Evolutionary conservation across 495 filamentous ascomycete species (phyloP), one percentile per base, ranked within the genome.

Genomic region (Neurospora sp.): DNA sequence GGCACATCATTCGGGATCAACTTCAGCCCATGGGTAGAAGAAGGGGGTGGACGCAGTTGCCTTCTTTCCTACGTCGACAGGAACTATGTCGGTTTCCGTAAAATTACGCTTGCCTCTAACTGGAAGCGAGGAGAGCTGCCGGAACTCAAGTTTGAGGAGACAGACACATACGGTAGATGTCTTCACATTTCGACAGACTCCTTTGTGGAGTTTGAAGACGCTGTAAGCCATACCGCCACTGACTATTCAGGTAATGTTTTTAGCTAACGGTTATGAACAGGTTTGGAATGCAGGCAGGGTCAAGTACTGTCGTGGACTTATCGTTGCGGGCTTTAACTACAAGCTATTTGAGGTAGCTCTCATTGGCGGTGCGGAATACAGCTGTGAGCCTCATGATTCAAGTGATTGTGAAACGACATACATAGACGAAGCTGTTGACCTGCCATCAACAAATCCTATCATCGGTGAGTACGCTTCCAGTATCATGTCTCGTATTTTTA

Each of bases 131-230:
- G 77, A 10, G 59, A 74, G 20, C 37, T 72, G 12, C 81, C 78
- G 3, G 39, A 76, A 1, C 73, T 87, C 7, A 68, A 74, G 0
- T 74, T 83, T 1, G 75, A 72, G 20, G 48, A 72, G n/a, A 68
- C 71, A 10, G 83, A 86, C 68, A 72, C 71, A 0, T 75, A 76
- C 38, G 83, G 83, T 0, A 78, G 81, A 70, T 87, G 85, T 65
- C 70, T 85, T 12, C 77, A 82, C 74, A 74, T 85, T 20, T 81
- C 83, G 3, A 78, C 79, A 8, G 84, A 87, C 59, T 78, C 81
- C 0, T 85, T 86, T 71, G 78, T 87, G 3, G 81, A 82, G 73
- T 87, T 84, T 78, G 85, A 87, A 72, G 78, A 85, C 48, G 75
- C 74, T 9, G 85, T 84, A 76, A 71, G 82, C 68, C 22, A 35